Base-by-base conservation (phyloP, 2,329 filamentous ascomycete species). In the Fusarium sp. region DNA sequence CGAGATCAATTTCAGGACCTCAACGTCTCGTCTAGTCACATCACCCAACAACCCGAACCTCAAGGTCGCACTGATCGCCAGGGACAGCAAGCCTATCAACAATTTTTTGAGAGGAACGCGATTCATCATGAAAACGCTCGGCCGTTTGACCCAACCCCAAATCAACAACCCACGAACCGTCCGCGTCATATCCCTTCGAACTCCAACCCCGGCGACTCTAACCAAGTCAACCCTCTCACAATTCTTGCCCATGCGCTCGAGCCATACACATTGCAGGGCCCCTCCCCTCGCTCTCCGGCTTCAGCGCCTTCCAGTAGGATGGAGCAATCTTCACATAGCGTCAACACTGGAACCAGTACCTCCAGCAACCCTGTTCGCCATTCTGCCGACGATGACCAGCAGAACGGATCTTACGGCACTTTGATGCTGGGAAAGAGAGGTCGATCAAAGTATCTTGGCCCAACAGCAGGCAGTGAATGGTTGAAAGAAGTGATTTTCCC, bases 391-490 rank as follows among this genome's bases (percentile, higher is more conserved):
- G 28, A 57, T 37, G 53, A 41, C 18, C 53, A 47, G 7, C 28
- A 57, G 36, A 47, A 46, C 12, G 53, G 53, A 8, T 57, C 53
- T 27, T 57, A 57, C 16, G 53, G 53, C 10, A 57, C 53, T 4
- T 12, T 57, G 53, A 46, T 57, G 53, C 11, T 57, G 12, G 40
- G 53, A 11, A 57, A 57, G 28, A 46, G 53, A 37, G 53, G 53
- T 2, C 3, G 53, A 39, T 57, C 53, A 9, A 57, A 47, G 31
- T 57, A 57, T 39, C 41, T 57, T 8, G 53, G 53, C 6, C 53
- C 53, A 34, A 57, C 53, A 30, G 53, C 53, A 28, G 53, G 53
- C 23, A 57, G 53, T 15, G 53, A 57, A 47, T 57, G 53, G 53
- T 9, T 57, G 41, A 57, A 57, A 37, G 53, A 57, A 7, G 53